Evolutionary conservation across 2,329 filamentous ascomycete species (phyloP).

Genomic region (Aspergillus ruber): DNA sequence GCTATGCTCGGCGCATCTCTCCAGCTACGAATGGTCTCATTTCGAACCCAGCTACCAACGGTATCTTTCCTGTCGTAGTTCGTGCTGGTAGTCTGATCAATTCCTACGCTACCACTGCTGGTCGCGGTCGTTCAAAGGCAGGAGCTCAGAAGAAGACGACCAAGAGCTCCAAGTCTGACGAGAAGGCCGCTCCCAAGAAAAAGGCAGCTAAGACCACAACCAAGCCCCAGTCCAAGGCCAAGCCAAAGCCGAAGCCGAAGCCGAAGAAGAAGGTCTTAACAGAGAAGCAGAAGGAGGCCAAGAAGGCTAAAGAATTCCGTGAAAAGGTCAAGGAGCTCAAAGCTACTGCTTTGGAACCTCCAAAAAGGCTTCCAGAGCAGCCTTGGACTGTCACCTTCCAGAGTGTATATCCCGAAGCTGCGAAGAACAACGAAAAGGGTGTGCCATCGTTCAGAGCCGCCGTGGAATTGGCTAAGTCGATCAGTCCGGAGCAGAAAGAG

Average conservation of each 20-base stretch:
- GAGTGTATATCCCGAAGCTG: constrained; percentile 12
- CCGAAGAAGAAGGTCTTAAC: constrained; percentile 26
- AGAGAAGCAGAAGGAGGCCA: constrained; percentile 23
- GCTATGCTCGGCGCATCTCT: constrained; percentile 21
- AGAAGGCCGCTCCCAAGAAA: constrained; percentile 15
- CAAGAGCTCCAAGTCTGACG: constrained; percentile 1
- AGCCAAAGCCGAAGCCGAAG: constrained; percentile 13
- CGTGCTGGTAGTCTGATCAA: constrained; percentile 17
- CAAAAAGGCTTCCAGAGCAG: constrained; percentile 27
- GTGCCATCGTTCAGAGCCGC: constrained; percentile 16
- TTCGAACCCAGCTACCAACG: constrained; percentile 7
- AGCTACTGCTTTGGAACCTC: constrained; percentile 20
- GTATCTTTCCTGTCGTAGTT: constrained; percentile 7
- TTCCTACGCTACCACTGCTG: constrained; percentile 28
- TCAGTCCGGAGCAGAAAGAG: constrained; percentile 16
- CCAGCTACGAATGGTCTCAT: constrained; percentile 13
- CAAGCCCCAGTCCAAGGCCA: constrained; percentile 15
- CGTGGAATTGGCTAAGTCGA: constrained; percentile 7
- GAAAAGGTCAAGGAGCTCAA: constrained; percentile 30
- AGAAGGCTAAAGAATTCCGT: constrained; percentile 23
- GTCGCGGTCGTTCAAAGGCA: constrained; percentile 23
- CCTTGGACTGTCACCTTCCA: constrained; percentile 17
- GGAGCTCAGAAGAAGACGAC: constrained; percentile 14
- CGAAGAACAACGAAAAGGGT: constrained; percentile 1
- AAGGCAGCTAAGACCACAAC: not conserved